phyloP scores from a whole-genome alignment of 129 eudicot species.

The Tagetes erecta region DNA sequence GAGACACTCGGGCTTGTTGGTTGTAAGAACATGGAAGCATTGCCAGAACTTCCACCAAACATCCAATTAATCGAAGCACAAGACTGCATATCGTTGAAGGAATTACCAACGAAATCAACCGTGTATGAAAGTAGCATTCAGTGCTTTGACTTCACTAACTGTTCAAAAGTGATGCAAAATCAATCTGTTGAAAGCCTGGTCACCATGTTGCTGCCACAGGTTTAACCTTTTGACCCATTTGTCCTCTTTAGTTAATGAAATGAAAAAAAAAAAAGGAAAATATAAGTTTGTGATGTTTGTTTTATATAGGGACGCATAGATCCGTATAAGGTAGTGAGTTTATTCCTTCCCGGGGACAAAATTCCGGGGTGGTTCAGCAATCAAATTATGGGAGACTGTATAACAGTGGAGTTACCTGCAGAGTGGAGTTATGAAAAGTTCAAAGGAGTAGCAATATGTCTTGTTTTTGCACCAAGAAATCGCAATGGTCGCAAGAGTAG shows the following conservation, averaged over 20 bases:
- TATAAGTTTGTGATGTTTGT: conserved; percentile 15
- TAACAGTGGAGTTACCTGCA: conserved; percentile 31
- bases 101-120: conserved; percentile 26
- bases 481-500: conserved; percentile 30
- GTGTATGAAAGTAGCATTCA: conserved; percentile 28
- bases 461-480: conserved; percentile 31
- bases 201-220: conserved; percentile 40
- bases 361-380: conserved; percentile 34
- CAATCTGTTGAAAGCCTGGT: conserved; percentile 35
- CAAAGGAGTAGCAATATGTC: conserved; percentile 37
- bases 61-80: conserved; percentile 37
- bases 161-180: conserved; percentile 31
- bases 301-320: conserved; percentile 36
- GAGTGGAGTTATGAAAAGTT: conserved; percentile 35
- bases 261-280: neutral
- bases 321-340: conserved; percentile 30
- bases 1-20: conserved; percentile 43
- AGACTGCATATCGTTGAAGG: conserved; percentile 34
- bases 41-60: conserved; percentile 48
- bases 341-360: conserved; percentile 31
- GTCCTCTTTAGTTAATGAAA: too few species aligned
- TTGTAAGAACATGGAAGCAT: conserved; percentile 40
- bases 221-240: neutral
- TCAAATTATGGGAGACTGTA: conserved; percentile 26
- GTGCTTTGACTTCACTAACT: conserved; percentile 33